A percentile compares a stretch with the other conserved stretches of the same genome.
These are phyloP conservation scores for Penicillium steckii DNA, from an alignment of 495 filamentous ascomycete species.

Conservation along the genomic window DNA sequence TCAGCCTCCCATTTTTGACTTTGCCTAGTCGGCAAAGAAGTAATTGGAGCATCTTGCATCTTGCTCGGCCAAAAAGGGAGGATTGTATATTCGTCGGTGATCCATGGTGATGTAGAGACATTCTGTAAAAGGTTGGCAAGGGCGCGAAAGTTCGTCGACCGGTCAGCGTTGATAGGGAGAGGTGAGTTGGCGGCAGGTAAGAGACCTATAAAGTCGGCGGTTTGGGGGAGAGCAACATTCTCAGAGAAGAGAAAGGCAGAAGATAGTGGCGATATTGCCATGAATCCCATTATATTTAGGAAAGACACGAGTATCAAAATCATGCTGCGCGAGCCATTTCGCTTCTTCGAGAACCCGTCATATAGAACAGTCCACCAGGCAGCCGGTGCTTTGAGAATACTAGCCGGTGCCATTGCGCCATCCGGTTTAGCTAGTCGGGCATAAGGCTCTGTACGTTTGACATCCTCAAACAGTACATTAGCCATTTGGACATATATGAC, in stretches of 20 bases:
- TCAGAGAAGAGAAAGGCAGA: slow-evolving; percentile 29
- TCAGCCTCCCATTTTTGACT: slow-evolving; percentile 30
- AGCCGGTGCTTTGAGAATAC: slow-evolving; percentile 20
- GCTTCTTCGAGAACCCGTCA: slow-evolving; percentile 20
- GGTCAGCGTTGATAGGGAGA: slow-evolving; percentile 15
- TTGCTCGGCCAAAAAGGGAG: slow-evolving; percentile 37
- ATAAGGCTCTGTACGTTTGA: slow-evolving; percentile 34
- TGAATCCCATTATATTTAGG: slow-evolving; percentile 28
- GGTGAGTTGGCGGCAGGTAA: slow-evolving; percentile 6
- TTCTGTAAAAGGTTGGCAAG: slow-evolving; percentile 33
- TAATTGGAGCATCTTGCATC: slow-evolving; percentile 16
- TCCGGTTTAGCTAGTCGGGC: slow-evolving; percentile 25
- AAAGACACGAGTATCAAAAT: slow-evolving; percentile 24
- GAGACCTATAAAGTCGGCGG: slow-evolving; percentile 19
- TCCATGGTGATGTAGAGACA: slow-evolving; percentile 39
- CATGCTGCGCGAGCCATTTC: slow-evolving; percentile 19
- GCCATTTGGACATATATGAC: slow-evolving; percentile 29
- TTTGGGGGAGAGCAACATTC: slow-evolving; percentile 18
- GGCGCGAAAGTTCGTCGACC: slow-evolving; percentile 29
- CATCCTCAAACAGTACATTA: slow-evolving; percentile 24
- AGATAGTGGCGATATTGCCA: slow-evolving; percentile 34
- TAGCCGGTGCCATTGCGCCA: slow-evolving; percentile 17
- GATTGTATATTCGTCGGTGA: slow-evolving; percentile 35
- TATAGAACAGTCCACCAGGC: slow-evolving; percentile 27
- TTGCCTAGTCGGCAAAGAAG: slow-evolving; percentile 14